Evolutionary conservation across 2,329 filamentous ascomycete genomes (phyloP).

Genomic region (Proliferodiscus dingleyae): DNA sequence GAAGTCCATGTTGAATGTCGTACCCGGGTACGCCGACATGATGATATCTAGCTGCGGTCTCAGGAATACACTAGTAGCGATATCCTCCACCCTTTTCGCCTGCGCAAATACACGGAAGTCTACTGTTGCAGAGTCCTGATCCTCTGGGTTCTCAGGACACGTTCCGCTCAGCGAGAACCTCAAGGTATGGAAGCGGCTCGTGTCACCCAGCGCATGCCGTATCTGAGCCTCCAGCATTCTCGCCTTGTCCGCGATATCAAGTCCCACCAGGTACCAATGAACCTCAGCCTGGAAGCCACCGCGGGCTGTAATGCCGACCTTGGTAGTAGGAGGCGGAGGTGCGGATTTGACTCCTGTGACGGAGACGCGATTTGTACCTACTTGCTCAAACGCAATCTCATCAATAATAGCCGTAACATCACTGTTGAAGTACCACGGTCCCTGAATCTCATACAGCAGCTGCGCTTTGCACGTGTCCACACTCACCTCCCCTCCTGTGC

Average conservation of each 20-base stretch:
- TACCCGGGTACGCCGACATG: conserved; percentile 34
- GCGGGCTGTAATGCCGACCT: conserved; percentile 40
- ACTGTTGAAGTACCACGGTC: conserved; percentile 33
- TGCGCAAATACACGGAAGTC: conserved; percentile 44
- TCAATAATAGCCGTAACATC: conserved; percentile 36
- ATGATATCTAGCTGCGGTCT: conserved; percentile 15
- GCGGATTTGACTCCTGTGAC: conserved; percentile 36
- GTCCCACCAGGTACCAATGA: conserved; percentile 40
- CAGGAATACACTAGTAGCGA: conserved; percentile 29
- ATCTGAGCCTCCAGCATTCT: conserved; percentile 39
- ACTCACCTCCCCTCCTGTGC: conserved; percentile 37
- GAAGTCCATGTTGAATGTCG: conserved; percentile 36
- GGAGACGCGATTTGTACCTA: conserved; percentile 37
- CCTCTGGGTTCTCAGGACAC: conserved; percentile 35
- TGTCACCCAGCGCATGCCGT: conserved; percentile 29
- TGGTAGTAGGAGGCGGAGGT: conserved; percentile 36
- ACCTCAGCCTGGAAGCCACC: conserved; percentile 42
- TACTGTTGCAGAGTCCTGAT: conserved; percentile 45
- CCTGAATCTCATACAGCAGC: conserved; percentile 38
- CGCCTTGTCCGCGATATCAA: conserved; percentile 40
- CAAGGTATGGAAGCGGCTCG: conserved; percentile 34
- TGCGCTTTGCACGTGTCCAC: conserved; percentile 46
- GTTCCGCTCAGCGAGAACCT: conserved; percentile 35
- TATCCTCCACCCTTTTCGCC: conserved; percentile 34
- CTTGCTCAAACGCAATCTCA: conserved; percentile 36